A percentile compares a stretch with the other conserved stretches of the same genome.
These are phyloP conservation scores for Mrakia blollopis DNA, from an alignment of 768 basidiomycete species.

Conservation along the genomic window DNA sequence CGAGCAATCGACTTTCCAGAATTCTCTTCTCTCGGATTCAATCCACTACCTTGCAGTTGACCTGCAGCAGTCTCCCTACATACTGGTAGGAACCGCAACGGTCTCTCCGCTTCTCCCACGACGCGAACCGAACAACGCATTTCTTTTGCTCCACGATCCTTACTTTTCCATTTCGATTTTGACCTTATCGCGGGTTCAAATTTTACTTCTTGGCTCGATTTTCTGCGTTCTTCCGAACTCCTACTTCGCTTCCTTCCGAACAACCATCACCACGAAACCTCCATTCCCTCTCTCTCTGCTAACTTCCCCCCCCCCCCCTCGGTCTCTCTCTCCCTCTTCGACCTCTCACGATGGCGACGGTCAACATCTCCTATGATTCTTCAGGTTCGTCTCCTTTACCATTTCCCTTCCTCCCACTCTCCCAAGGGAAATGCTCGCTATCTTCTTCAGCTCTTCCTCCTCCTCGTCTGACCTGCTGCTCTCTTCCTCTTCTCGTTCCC, in stretches of 20 bases:
- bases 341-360: neutral
- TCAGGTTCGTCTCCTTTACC: neutral
- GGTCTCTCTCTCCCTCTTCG: neutral
- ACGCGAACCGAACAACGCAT: too few relatives aligned
- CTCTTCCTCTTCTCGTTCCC: neutral
- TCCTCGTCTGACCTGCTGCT: neutral
- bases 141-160: too few relatives aligned
- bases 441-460: neutral
- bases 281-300: neutral
- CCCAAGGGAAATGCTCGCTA: too few relatives aligned
- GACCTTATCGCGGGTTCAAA: too few relatives aligned
- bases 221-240: neutral
- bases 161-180: too few relatives aligned
- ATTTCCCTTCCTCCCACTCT: neutral
- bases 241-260: neutral
- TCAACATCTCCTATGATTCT: conserved; percentile 2
- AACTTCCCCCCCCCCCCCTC: neutral
- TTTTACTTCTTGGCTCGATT: too few relatives aligned
- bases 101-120: too few relatives aligned
- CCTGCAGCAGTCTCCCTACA: too few relatives aligned
- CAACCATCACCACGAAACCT: neutral
- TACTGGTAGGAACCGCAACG: too few relatives aligned
- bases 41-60: too few relatives aligned
- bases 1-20: too few relatives aligned
- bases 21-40: too few relatives aligned